phyloP scores from a whole-genome alignment of 2,329 filamentous ascomycete genomes.

The Didymella exigua region DNA sequence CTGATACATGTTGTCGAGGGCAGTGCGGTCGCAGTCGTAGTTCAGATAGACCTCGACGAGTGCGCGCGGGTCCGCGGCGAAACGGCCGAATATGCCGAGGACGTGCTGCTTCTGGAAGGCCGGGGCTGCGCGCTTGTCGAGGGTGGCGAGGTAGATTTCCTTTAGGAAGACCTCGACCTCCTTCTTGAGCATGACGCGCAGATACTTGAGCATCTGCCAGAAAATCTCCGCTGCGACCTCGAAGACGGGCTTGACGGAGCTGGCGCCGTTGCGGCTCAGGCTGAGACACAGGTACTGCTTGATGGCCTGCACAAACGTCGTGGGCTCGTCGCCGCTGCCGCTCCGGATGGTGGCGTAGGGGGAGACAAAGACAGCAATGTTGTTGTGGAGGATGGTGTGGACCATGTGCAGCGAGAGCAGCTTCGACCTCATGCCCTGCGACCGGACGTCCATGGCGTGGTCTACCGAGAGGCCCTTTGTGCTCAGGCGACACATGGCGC shows the following conservation, averaged over 20 bases:
- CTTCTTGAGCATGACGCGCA: constrained; percentile 96
- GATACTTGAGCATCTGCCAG: constrained; percentile 93
- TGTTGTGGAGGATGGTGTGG: constrained; percentile 92
- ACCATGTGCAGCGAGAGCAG: constrained; percentile 94
- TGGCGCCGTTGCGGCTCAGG: constrained; percentile 92
- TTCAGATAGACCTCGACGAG: constrained; percentile 96
- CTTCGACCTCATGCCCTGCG: constrained; percentile 97
- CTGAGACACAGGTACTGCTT: constrained; percentile 97
- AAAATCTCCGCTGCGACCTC: constrained; percentile 97
- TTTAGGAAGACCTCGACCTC: constrained; percentile 98
- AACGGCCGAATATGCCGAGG: constrained; percentile 79
- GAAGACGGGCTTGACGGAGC: constrained; percentile 88
- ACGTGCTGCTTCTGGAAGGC: constrained; percentile 92
- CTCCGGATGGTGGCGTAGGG: constrained; percentile 91
- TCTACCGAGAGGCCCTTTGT: constrained; percentile 89
- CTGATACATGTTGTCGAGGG: constrained; percentile 96
- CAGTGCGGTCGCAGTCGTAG: constrained; percentile 93
- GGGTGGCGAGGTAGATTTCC: constrained; percentile 91
- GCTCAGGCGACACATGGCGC: constrained; percentile 96
- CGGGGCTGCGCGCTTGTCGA: constrained; percentile 86
- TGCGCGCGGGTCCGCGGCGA: constrained; percentile 84
- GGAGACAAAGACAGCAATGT: constrained; percentile 87
- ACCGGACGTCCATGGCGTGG: constrained; percentile 88
- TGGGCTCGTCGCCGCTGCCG: constrained; percentile 85
- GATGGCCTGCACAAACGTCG: constrained; percentile 89